Evolutionary conservation across 2,329 filamentous ascomycete genomes (phyloP).

Genomic region (Sclerotinia spermophila): DNA sequence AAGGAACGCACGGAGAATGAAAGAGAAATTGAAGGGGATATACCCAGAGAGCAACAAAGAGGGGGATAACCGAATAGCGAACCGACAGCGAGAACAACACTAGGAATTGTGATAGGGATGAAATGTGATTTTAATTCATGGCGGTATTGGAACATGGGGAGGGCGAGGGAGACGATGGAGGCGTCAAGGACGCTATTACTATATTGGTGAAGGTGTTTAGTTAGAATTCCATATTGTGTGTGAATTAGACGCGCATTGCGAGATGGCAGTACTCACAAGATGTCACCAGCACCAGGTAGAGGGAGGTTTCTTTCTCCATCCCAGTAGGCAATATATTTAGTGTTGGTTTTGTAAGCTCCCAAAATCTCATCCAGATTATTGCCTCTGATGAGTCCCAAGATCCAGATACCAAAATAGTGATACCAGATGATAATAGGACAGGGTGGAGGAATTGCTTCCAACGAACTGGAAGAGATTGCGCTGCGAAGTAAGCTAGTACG

Average conservation of each 20-base stretch:
- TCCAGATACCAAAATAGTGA: conserved; percentile 53
- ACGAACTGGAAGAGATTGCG: conserved; percentile 45
- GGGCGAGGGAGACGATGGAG: conserved; percentile 54
- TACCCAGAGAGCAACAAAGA: conserved; percentile 53
- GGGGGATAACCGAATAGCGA: conserved; percentile 57
- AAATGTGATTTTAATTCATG: conserved; percentile 52
- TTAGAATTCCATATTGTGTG: not conserved
- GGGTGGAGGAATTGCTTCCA: conserved; percentile 55
- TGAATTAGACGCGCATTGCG: not conserved
- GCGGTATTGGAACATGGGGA: conserved; percentile 60
- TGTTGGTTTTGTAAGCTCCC: conserved; percentile 48
- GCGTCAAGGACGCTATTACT: conserved; percentile 51
- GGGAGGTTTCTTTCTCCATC: conserved; percentile 34
- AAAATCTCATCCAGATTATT: conserved; percentile 44
- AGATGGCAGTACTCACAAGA: conserved; percentile 40
- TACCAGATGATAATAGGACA: conserved; percentile 52
- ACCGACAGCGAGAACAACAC: conserved; percentile 47
- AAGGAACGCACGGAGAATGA: conserved; percentile 55
- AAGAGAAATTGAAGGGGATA: conserved; percentile 48
- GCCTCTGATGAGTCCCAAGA: conserved; percentile 47
- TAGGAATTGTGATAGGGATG: conserved; percentile 51
- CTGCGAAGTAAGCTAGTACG: conserved; percentile 50
- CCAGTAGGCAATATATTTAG: conserved; percentile 53
- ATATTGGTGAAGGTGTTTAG: not conserved
- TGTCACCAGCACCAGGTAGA: conserved; percentile 53